Evolutionary conservation across 2,329 filamentous ascomycete genomes (phyloP).

Genomic region (Corynespora cassiicola): DNA sequence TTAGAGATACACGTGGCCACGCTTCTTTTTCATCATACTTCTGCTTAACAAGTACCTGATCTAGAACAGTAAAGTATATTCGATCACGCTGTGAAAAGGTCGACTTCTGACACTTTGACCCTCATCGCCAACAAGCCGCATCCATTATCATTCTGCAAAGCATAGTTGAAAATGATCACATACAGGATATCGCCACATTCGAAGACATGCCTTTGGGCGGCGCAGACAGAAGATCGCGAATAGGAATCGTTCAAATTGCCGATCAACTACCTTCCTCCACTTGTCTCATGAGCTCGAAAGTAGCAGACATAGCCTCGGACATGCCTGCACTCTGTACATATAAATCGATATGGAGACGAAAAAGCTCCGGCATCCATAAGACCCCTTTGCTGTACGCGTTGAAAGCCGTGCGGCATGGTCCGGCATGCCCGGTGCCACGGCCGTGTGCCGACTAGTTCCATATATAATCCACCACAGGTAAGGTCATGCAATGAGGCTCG

Average conservation of each 20-base stretch:
- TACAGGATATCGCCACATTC: conserved; percentile 3
- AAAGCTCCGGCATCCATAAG: conserved; percentile 7
- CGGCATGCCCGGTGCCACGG: too few species aligned
- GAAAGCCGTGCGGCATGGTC: conserved; percentile 4
- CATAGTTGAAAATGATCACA: conserved; percentile 2
- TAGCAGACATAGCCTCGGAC: conserved; percentile 7
- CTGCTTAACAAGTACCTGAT: conserved; percentile 32
- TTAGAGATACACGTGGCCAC: conserved; percentile 16
- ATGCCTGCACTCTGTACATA: conserved; percentile 10
- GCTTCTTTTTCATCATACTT: conserved; percentile 31
- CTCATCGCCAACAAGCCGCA: too few species aligned
- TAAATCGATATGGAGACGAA: conserved; percentile 7
- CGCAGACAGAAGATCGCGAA: conserved; percentile 5
- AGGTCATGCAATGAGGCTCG: conserved; percentile 9
- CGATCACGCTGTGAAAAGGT: conserved; percentile 22
- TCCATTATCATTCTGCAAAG: too few species aligned
- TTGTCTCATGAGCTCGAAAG: conserved; percentile 5
- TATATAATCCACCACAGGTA: conserved; percentile 7
- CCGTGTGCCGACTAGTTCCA: conserved; percentile 6
- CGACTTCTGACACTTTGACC: conserved; percentile 19
- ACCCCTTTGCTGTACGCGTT: conserved; percentile 5
- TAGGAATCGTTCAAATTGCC: conserved; percentile 4
- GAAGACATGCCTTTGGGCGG: conserved; percentile 1
- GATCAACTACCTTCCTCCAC: conserved; percentile 5
- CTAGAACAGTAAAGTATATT: conserved; percentile 25